Percentiles rank a stretch among this genome's conserved stretches.
These are phyloP conservation scores for Penicillium salamii DNA, from an alignment of 495 filamentous ascomycete genomes.

Conservation along the genomic window DNA sequence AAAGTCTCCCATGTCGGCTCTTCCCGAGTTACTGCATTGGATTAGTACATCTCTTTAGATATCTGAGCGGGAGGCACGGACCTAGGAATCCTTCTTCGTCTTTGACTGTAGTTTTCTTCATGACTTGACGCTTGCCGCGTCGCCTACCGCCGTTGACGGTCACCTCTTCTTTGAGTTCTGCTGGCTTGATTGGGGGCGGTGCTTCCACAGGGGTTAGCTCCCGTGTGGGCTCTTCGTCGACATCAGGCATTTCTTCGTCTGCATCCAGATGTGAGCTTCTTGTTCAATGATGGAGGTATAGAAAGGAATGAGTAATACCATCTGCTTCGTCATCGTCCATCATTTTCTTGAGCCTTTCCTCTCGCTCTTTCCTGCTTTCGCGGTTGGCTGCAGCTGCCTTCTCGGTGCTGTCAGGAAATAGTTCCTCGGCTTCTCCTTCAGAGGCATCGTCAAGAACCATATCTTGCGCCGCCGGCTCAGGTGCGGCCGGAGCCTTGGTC, in stretches of 20 bases:
- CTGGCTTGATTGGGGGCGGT: constrained; percentile 37
- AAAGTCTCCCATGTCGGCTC: constrained; percentile 93
- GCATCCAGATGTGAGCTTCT: neutral
- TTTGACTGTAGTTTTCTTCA: constrained; percentile 85
- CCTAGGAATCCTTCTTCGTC: constrained; percentile 94
- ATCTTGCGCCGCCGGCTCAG: constrained; percentile 36
- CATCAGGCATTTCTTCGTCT: constrained; percentile 51
- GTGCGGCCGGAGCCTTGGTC: constrained; percentile 48
- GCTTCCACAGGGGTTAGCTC: constrained; percentile 51
- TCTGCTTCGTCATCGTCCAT: constrained; percentile 64
- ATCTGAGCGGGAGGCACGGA: constrained; percentile 38
- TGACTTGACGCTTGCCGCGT: constrained; percentile 76
- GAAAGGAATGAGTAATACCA: constrained; percentile 9
- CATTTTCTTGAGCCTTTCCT: constrained; percentile 74
- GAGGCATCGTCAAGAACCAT: constrained; percentile 56
- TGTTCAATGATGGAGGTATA: no score
- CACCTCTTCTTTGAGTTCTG: constrained; percentile 40
- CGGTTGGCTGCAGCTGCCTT: constrained; percentile 38
- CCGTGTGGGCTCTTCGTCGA: constrained; percentile 41
- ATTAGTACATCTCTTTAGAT: constrained; percentile 14
- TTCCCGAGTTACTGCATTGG: constrained; percentile 75
- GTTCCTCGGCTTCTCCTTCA: constrained; percentile 70
- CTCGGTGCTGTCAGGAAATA: constrained; percentile 44
- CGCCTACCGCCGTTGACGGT: constrained; percentile 62
- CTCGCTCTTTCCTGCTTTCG: constrained; percentile 64